Percentiles rank a stretch among this genome's conserved stretches.
These are phyloP conservation scores for Chlorella variabilis DNA, from an alignment of 163 green algal genomes.

Conservation along the genomic window DNA sequence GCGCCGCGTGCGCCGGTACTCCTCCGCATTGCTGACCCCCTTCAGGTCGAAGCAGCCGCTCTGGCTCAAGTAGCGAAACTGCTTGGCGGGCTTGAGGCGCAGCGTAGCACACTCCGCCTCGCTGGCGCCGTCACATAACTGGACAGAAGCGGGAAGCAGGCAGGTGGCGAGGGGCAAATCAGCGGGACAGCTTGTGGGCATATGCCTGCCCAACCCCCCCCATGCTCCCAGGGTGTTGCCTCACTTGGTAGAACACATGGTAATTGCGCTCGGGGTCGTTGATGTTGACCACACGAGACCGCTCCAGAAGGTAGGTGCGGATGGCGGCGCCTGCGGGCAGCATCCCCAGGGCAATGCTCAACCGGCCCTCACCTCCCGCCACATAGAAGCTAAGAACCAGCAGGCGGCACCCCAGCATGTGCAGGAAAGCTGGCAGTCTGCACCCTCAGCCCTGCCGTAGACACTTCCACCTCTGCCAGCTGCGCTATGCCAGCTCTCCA, in stretches of 20 bases:
- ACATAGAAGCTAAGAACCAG: too few species aligned
- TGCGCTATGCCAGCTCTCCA: too few species aligned
- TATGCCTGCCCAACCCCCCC: too few species aligned
- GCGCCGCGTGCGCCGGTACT: slow-evolving; percentile 90
- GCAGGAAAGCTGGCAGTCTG: too few species aligned
- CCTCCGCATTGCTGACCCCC: slow-evolving; percentile 92
- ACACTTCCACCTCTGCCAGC: too few species aligned
- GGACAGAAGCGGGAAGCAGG: not conserved
- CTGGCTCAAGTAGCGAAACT: slow-evolving; percentile 95
- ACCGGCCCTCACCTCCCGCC: too few species aligned
- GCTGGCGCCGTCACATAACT: slow-evolving; percentile 92
- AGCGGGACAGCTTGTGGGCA: too few species aligned
- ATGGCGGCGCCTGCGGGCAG: slow-evolving; percentile 82
- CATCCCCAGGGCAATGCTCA: too few species aligned
- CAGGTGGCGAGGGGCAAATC: too few species aligned
- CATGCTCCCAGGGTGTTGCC: too few species aligned
- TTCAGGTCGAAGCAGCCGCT: slow-evolving; percentile 90
- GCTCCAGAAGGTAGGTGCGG: slow-evolving; percentile 98
- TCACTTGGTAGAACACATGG: slow-evolving; percentile 98
- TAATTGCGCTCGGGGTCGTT: slow-evolving; percentile 98
- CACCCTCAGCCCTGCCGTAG: too few species aligned
- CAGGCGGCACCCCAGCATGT: too few species aligned
- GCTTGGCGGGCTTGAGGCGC: slow-evolving; percentile 73
- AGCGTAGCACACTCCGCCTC: slow-evolving; percentile 71
- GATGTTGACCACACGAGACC: slow-evolving; percentile 90